Percentiles rank a stretch among this genome's conserved stretches.
phyloP scores from a whole-genome alignment of 176 grass and related monocot species.

The Echinochloa phyllopogon region DNA sequence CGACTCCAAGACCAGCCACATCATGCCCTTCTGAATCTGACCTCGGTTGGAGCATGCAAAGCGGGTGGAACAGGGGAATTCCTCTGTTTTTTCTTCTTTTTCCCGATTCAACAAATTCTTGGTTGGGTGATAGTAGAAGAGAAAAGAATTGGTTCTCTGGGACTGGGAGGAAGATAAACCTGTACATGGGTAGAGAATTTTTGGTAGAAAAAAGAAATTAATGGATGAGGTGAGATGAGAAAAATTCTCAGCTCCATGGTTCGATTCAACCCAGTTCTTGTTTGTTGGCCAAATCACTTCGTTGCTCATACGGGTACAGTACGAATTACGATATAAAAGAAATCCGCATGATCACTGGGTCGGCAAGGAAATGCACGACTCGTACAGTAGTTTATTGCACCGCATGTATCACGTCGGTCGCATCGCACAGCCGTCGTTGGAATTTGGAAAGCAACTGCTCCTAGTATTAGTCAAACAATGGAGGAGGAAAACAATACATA shows the following conservation, averaged over 20 bases:
- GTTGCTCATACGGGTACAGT: not conserved
- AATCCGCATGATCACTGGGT: conserved; percentile 7
- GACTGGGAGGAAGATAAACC: not conserved
- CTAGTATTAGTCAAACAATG: not conserved
- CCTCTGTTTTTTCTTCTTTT: not conserved
- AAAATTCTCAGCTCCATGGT: not conserved
- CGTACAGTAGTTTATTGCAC: not conserved
- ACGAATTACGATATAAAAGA: not conserved
- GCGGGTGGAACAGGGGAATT: conserved; percentile 14
- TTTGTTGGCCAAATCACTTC: not conserved
- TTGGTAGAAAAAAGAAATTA: conserved; percentile 17
- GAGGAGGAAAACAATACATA: not conserved
- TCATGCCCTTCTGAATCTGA: conserved; percentile 89
- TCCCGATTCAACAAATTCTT: conserved; percentile 13
- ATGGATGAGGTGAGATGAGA: not conserved
- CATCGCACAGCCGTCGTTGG: not conserved
- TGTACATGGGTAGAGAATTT: conserved; percentile 41
- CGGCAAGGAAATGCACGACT: not conserved
- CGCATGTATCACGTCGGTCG: not conserved
- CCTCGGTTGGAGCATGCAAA: not conserved
- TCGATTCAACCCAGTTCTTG: not conserved
- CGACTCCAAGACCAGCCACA: conserved; percentile 85
- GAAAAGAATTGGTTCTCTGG: conserved; percentile 10
- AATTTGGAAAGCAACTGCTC: not conserved
- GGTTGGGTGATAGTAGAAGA: conserved; percentile 20